These are phyloP conservation scores for Penicillium sp. DNA, from an alignment of 2,329 filamentous ascomycete genomes.

Conservation along the genomic window DNA sequence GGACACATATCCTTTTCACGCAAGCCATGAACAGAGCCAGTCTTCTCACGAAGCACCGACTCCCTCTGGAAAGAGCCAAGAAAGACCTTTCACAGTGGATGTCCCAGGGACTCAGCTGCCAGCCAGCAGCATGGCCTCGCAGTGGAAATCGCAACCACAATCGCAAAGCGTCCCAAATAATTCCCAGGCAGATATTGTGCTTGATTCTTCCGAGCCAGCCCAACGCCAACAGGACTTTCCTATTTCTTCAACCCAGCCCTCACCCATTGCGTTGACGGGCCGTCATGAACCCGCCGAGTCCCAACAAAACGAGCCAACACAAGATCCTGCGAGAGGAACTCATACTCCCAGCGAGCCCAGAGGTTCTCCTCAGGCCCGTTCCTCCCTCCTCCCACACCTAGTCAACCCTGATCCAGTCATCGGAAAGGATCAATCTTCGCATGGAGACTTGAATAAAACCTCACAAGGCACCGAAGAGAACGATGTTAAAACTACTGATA, in stretches of 20 bases:
- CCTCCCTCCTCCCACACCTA: not conserved
- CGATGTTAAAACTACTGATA: not conserved
- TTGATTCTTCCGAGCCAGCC: slow-evolving; percentile 26
- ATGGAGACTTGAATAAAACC: slow-evolving; percentile 8
- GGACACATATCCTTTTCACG: slow-evolving; percentile 33
- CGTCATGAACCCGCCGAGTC: slow-evolving; percentile 13
- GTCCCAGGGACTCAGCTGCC: slow-evolving; percentile 27
- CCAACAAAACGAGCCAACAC: slow-evolving; percentile 5
- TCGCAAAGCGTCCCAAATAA: slow-evolving; percentile 11
- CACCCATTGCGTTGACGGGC: slow-evolving; percentile 21
- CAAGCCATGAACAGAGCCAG: slow-evolving; percentile 13
- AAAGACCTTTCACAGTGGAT: slow-evolving; percentile 8
- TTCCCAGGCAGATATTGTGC: slow-evolving; percentile 14
- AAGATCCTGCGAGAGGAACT: not conserved
- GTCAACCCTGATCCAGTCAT: slow-evolving; percentile 7
- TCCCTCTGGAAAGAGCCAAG: slow-evolving; percentile 3
- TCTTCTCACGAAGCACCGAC: slow-evolving; percentile 18
- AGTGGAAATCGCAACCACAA: slow-evolving; percentile 14
- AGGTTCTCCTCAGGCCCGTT: not conserved
- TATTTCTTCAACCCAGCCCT: slow-evolving; percentile 8
- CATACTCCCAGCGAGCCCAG: slow-evolving; percentile 1
- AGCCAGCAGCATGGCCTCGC: slow-evolving; percentile 15
- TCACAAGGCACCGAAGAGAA: not conserved
- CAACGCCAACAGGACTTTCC: slow-evolving; percentile 15
- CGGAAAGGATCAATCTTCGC: slow-evolving; percentile 11